These are phyloP conservation scores for Leccinum barrowsii DNA, from an alignment of 768 basidiomycete species.

Conservation along the genomic window DNA sequence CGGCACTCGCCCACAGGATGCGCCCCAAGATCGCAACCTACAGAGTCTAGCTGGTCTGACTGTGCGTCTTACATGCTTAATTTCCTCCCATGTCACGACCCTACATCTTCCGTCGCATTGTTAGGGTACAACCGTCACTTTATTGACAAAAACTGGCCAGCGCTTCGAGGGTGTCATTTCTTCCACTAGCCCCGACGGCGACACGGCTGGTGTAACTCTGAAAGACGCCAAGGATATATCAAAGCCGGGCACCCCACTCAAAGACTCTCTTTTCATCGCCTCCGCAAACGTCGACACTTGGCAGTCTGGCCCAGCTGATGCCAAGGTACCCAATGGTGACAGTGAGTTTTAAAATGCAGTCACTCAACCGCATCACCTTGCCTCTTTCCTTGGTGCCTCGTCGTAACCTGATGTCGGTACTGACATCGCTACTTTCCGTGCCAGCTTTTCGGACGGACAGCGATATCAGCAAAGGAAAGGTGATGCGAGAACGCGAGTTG, in stretches of 20 bases:
- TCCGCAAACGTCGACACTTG: slow-evolving; percentile 71
- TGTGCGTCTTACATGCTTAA: slow-evolving; percentile 41
- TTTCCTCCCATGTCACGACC: slow-evolving; percentile 9
- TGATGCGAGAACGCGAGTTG: slow-evolving; percentile 67
- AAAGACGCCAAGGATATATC: slow-evolving; percentile 76
- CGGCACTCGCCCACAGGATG: slow-evolving; percentile 44
- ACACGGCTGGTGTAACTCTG: slow-evolving; percentile 67
- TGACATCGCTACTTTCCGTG: slow-evolving; percentile 15
- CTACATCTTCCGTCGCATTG: slow-evolving; percentile 16
- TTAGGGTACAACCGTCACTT: slow-evolving; percentile 78
- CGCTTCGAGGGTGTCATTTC: slow-evolving; percentile 73
- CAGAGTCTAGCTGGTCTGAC: slow-evolving; percentile 67
- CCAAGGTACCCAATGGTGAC: slow-evolving; percentile 65
- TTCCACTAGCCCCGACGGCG: slow-evolving; percentile 60
- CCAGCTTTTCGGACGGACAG: slow-evolving; percentile 79
- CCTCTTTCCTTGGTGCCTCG: background rate
- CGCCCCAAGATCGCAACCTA: slow-evolving; percentile 55
- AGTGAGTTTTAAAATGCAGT: slow-evolving; percentile 42
- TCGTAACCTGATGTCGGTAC: background rate
- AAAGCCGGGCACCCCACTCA: slow-evolving; percentile 62
- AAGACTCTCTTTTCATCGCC: slow-evolving; percentile 66
- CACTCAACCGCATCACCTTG: background rate
- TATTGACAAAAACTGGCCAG: slow-evolving; percentile 63
- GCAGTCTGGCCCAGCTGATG: slow-evolving; percentile 71
- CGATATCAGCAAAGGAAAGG: slow-evolving; percentile 63